Evolutionary conservation across 2,329 filamentous ascomycete species (phyloP).

Genomic region (Aspergillus sp.): DNA sequence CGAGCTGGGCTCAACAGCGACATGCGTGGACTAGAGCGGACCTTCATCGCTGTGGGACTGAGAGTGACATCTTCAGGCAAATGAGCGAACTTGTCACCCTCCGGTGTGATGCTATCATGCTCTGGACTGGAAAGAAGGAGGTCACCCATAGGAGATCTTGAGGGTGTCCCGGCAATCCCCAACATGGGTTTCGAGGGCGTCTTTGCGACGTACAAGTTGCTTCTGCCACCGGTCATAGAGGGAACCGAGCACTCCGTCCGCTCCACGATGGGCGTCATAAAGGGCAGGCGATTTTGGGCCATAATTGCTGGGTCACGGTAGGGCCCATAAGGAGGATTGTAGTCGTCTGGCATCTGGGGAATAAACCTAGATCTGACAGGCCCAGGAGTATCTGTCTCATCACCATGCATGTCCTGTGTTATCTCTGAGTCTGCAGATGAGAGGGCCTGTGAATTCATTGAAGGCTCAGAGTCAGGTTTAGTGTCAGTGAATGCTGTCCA

Average conservation of each 20-base stretch:
- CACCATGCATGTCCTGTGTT: conserved; percentile 15
- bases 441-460: conserved; percentile 9
- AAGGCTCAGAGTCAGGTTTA: conserved; percentile 54
- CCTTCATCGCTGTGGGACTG: conserved; percentile 33
- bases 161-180: conserved; percentile 17
- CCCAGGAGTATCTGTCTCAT: conserved; percentile 20
- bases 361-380: conserved; percentile 36
- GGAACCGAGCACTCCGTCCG: conserved; percentile 81
- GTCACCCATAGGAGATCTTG: conserved; percentile 33
- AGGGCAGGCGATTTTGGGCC: conserved; percentile 85
- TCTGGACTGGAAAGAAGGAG: conserved; percentile 59
- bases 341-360: conserved; percentile 75
- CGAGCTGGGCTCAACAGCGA: conserved; percentile 9
- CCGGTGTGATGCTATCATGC: conserved; percentile 32
- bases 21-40: conserved; percentile 16
- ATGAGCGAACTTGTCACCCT: conserved; percentile 35
- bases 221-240: conserved; percentile 49
- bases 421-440: conserved; percentile 24
- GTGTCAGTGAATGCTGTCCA: conserved; percentile 82
- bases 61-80: conserved; percentile 28
- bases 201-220: conserved; percentile 57
- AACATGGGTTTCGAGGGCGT: conserved; percentile 59
- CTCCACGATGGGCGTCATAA: conserved; percentile 98
- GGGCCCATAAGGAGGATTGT: conserved; percentile 66
- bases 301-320: conserved; percentile 72